Evolutionary conservation across 306 rosid genomes (phyloP).

Genomic region (Vigna reflexopilosa): DNA sequence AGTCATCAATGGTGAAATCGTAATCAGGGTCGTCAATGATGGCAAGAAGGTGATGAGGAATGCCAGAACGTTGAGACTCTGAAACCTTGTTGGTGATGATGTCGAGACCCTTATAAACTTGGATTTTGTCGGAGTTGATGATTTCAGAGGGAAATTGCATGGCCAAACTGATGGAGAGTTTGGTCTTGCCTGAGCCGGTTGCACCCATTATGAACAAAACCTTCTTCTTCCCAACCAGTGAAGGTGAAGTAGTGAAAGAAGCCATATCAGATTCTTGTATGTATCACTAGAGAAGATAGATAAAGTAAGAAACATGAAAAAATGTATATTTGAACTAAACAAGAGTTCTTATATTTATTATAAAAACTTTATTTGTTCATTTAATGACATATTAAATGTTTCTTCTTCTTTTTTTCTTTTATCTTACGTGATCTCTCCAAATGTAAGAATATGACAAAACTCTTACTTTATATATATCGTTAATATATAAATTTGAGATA

Average conservation of each 20-base stretch:
- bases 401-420: too few relatives aligned
- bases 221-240: background rate
- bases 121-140: background rate
- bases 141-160: background rate
- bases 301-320: too few relatives aligned
- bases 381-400: too few relatives aligned
- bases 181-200: conserved; percentile 9
- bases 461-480: too few relatives aligned
- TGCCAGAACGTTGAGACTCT: background rate
- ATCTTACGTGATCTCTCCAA: too few relatives aligned
- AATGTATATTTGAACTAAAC: too few relatives aligned
- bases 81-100: conserved; percentile 7
- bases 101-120: conserved; percentile 7
- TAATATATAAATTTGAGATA: too few relatives aligned
- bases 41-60: conserved; percentile 43
- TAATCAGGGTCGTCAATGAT: conserved; percentile 31
- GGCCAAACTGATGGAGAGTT: background rate
- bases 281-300: too few relatives aligned
- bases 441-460: too few relatives aligned
- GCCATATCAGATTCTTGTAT: background rate
- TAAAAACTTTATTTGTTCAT: too few relatives aligned
- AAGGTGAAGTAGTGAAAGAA: background rate
- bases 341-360: too few relatives aligned
- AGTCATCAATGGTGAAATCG: conserved; percentile 32
- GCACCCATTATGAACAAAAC: conserved; percentile 20